Conservation (phyloP, 306 rosid species). For the Dryas alaskensis region DNA sequence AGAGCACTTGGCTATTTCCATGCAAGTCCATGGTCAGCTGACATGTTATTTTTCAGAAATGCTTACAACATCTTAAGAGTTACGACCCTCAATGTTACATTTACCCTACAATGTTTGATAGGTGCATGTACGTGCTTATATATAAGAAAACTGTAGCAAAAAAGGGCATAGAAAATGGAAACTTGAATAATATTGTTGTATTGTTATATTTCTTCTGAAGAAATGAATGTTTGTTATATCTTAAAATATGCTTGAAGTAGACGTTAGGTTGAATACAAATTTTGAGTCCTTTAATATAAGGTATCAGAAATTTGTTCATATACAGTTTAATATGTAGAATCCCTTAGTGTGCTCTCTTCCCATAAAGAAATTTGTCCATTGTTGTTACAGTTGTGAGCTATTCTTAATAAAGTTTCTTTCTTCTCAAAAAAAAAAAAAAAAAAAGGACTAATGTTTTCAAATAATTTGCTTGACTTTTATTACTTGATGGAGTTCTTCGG, state of each 20-base stretch:
- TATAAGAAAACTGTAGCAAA: not conserved
- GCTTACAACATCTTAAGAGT: not conserved
- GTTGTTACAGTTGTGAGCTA: too few species aligned
- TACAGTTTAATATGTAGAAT: not conserved
- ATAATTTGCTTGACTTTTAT: not conserved
- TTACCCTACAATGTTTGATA: not conserved
- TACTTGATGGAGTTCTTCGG: not conserved
- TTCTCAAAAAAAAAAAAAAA: not conserved
- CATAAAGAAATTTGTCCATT: not conserved
- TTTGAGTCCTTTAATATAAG: not conserved
- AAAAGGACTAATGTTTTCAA: not conserved
- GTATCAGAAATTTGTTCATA: not conserved
- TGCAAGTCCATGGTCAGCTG: not conserved
- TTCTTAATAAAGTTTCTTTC: too few species aligned
- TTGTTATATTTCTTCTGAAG: not conserved
- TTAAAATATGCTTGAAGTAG: not conserved
- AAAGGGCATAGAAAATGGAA: not conserved
- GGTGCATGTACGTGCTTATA: not conserved
- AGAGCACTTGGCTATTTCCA: not conserved
- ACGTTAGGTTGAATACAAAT: not conserved
- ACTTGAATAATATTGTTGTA: not conserved
- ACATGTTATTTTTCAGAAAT: not conserved
- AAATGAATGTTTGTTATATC: too few species aligned
- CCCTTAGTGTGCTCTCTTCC: not conserved
- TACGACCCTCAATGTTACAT: not conserved